These are phyloP conservation scores for Cryptococcus jaspeensis DNA, from an alignment of 1,284 basidiomycete species.

Conservation along the genomic window DNA sequence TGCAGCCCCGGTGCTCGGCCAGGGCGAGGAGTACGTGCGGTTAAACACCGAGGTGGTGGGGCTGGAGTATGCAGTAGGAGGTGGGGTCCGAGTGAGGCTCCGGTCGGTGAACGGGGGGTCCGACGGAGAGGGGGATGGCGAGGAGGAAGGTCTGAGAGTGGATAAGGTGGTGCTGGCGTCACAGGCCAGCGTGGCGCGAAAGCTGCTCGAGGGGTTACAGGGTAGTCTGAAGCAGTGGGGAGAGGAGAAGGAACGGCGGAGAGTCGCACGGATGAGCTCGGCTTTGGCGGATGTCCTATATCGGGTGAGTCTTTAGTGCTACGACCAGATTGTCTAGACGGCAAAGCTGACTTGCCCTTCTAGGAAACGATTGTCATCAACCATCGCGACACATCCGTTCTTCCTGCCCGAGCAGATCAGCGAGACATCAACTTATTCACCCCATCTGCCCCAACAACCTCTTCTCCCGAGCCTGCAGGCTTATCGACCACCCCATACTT, in stretches of 20 bases:
- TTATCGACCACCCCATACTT: constrained; percentile 21
- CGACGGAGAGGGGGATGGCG: constrained; percentile 25
- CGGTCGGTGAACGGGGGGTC: constrained; percentile 13
- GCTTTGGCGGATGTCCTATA: constrained; percentile 42
- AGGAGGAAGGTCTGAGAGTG: constrained; percentile 49
- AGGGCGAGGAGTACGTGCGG: constrained; percentile 25
- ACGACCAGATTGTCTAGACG: not conserved
- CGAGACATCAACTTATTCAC: constrained; percentile 66
- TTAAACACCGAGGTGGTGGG: constrained; percentile 24
- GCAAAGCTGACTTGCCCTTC: not conserved
- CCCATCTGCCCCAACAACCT: constrained; percentile 7
- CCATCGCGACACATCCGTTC: constrained; percentile 62
- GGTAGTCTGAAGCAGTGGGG: constrained; percentile 16
- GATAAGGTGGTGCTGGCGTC: constrained; percentile 68
- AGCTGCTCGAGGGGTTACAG: constrained; percentile 34
- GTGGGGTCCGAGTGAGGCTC: constrained; percentile 9
- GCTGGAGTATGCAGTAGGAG: constrained; percentile 12
- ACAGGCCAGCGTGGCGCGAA: constrained; percentile 62
- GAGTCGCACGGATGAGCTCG: constrained; percentile 27
- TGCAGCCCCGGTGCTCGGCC: constrained; percentile 16
- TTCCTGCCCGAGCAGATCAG: constrained; percentile 59
- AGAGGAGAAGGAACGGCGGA: constrained; percentile 14
- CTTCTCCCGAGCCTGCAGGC: not conserved
- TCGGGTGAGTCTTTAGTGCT: constrained; percentile 22
- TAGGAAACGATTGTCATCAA: constrained; percentile 63